Base-by-base conservation (phyloP, 352 stramenopile species). In the Phytophthora multivora region DNA sequence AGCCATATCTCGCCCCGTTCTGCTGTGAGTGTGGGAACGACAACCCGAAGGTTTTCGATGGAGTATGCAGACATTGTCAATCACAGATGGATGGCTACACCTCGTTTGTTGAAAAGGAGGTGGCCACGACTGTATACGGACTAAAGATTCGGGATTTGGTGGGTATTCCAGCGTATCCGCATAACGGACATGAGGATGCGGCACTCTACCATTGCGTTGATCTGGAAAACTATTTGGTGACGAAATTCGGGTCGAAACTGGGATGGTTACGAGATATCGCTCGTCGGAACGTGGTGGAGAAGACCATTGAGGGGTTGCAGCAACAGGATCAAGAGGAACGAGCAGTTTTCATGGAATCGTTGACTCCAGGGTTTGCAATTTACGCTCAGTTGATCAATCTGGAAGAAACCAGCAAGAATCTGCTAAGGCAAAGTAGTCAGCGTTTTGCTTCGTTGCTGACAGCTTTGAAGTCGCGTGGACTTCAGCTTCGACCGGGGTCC, bases 11-110 rank as follows among this genome's bases (percentile, higher is more conserved):
- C 25, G 46, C 42, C 12, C n/a, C 23, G 36, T 50, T 23, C 25
- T 63, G 54, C 16, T 63, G 54, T 18, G 25, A 16, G 6, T 63
- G 54, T 26, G 43, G 35, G 4, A 63, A 63, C n/a, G 45, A 63
- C 45, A 54, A 55, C 15, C 54, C 54, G 21, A 50, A 49, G 19
- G 33, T 63, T 3, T 10, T 55, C 33, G 7, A 42, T 13, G 13
- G 26, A 11, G 5, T 54, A 1, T 63, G 54, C 31, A 21, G 43
- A 31, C 25, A 49, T 11, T 63, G 54, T 5, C 30, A 65, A 12
- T 41, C 48, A 4, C 42, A 51, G 30, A 12, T 9, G 18, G 15
- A 47, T 6, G 23, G 12, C 43, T 63, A 55, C 36, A 33, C 11
- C 8, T 38, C 43, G 9, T 25, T 30, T 3, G 26, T 49, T 25